A percentile compares a stretch with the other conserved stretches of the same genome.
Conservation (phyloP, 2,329 filamentous ascomycete genomes). For the Microdochium paspali region DNA sequence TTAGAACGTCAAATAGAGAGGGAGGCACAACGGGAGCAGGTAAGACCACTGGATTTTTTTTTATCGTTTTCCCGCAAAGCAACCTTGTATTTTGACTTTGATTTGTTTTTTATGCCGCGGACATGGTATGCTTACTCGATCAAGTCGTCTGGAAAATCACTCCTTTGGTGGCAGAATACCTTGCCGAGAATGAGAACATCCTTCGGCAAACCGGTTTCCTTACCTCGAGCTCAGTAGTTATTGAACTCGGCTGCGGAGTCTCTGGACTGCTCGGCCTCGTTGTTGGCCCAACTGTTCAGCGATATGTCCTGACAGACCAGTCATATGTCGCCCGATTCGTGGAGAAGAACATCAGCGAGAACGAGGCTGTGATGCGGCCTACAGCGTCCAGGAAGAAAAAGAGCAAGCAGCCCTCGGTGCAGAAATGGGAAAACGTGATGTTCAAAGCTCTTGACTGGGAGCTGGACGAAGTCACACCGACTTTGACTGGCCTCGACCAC, state of each 20-base stretch:
- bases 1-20: slow-evolving; percentile 9
- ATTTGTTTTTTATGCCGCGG: neutral
- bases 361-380: slow-evolving; percentile 23
- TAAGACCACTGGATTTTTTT: slow-evolving; percentile 9
- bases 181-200: slow-evolving; percentile 52
- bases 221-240: slow-evolving; percentile 42
- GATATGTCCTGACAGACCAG: slow-evolving; percentile 81
- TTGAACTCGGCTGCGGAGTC: slow-evolving; percentile 86
- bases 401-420: slow-evolving; percentile 5
- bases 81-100: too few species aligned
- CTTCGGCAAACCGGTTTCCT: slow-evolving; percentile 51
- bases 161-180: slow-evolving; percentile 72
- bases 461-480: slow-evolving; percentile 39
- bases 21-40: slow-evolving; percentile 44
- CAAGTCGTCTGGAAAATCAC: slow-evolving; percentile 87
- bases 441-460: slow-evolving; percentile 79
- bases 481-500: slow-evolving; percentile 24
- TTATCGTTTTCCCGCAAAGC: neutral
- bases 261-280: slow-evolving; percentile 69
- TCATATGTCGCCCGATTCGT: slow-evolving; percentile 71
- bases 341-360: slow-evolving; percentile 65
- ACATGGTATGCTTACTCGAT: neutral
- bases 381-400: slow-evolving; percentile 8
- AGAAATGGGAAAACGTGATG: slow-evolving; percentile 29
- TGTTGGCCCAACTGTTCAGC: slow-evolving; percentile 48